These are phyloP conservation scores for Psilocybe subaeruginosa DNA, from an alignment of 768 basidiomycete genomes.

Conservation along the genomic window DNA sequence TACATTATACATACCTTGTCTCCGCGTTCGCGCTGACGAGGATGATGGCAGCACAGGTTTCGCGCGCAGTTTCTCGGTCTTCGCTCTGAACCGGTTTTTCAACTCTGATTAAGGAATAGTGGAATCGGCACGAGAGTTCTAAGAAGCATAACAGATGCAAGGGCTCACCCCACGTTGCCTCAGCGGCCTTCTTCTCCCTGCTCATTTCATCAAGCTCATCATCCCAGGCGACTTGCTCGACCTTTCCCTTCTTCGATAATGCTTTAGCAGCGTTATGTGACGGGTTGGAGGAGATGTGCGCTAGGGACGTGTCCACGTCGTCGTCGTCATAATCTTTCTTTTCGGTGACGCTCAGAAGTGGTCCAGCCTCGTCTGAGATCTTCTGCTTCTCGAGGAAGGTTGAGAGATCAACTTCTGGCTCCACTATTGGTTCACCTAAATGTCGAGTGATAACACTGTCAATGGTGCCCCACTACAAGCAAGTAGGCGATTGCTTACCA, in stretches of 20 bases:
- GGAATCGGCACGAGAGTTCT: neutral
- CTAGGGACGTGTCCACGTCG: slow-evolving; percentile 62
- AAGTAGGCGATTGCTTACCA: slow-evolving; percentile 43
- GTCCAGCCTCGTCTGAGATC: slow-evolving; percentile 39
- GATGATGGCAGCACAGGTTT: slow-evolving; percentile 30
- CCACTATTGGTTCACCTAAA: slow-evolving; percentile 64
- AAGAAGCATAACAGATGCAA: neutral
- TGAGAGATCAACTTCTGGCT: slow-evolving; percentile 76
- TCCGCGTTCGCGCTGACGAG: slow-evolving; percentile 32
- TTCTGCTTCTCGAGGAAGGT: slow-evolving; percentile 67
- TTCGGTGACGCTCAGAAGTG: slow-evolving; percentile 22
- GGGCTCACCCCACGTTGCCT: slow-evolving; percentile 70
- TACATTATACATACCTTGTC: slow-evolving; percentile 34
- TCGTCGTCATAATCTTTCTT: slow-evolving; percentile 49
- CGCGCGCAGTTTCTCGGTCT: slow-evolving; percentile 47
- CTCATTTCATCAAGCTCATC: slow-evolving; percentile 63
- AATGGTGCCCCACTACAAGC: too few species aligned
- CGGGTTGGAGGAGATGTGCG: slow-evolving; percentile 47
- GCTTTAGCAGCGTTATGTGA: slow-evolving; percentile 11
- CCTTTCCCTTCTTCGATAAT: slow-evolving; percentile 61
- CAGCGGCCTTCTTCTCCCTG: slow-evolving; percentile 72
- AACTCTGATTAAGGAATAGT: slow-evolving; percentile 43
- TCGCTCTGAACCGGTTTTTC: slow-evolving; percentile 60
- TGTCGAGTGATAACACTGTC: too few species aligned
- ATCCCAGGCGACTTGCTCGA: slow-evolving; percentile 71